Percentiles rank a stretch among this genome's conserved stretches.
These are phyloP conservation scores for Scutellaria baicalensis DNA, from an alignment of 257 asterid genomes.

Conservation along the genomic window DNA sequence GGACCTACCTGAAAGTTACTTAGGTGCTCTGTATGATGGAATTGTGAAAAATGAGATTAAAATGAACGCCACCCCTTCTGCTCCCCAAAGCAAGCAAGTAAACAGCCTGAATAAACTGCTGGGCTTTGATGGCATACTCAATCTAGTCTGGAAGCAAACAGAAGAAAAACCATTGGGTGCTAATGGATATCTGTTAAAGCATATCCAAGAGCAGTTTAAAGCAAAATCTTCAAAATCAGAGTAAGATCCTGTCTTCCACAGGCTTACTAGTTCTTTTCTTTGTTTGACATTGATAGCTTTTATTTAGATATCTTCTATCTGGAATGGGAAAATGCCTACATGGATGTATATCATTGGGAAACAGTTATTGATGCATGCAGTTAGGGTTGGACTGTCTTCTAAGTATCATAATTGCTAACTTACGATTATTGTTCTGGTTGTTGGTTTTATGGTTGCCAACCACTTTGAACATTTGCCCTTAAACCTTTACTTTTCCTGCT, in stretches of 20 bases:
- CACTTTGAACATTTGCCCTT: conserved; percentile 2
- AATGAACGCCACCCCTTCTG: conserved; percentile 78
- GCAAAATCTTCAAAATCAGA: conserved; percentile 91
- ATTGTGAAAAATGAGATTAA: conserved; percentile 94
- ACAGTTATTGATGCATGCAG: conserved; percentile 9
- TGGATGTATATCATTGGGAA: conserved; percentile 2
- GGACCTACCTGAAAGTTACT: conserved; percentile 89
- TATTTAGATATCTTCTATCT: conserved; percentile 8
- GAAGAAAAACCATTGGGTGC: conserved; percentile 96
- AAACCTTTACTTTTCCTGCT: conserved; percentile 15
- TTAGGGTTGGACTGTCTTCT: conserved; percentile 1
- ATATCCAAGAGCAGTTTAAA: conserved; percentile 96
- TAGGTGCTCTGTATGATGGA: conserved; percentile 85
- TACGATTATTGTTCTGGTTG: neutral
- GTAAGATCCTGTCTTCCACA: conserved; percentile 44
- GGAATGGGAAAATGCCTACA: conserved; percentile 2
- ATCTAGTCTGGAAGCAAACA: conserved; percentile 93
- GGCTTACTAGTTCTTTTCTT: conserved; percentile 3
- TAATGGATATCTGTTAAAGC: conserved; percentile 73
- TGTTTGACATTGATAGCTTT: neutral
- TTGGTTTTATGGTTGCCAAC: conserved; percentile 10
- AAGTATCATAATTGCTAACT: neutral
- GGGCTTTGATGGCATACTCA: conserved; percentile 95
- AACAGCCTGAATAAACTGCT: conserved; percentile 79
- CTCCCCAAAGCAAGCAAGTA: conserved; percentile 83